Base-by-base conservation (phyloP, 768 basidiomycete genomes). In the Serendipita sp. region DNA sequence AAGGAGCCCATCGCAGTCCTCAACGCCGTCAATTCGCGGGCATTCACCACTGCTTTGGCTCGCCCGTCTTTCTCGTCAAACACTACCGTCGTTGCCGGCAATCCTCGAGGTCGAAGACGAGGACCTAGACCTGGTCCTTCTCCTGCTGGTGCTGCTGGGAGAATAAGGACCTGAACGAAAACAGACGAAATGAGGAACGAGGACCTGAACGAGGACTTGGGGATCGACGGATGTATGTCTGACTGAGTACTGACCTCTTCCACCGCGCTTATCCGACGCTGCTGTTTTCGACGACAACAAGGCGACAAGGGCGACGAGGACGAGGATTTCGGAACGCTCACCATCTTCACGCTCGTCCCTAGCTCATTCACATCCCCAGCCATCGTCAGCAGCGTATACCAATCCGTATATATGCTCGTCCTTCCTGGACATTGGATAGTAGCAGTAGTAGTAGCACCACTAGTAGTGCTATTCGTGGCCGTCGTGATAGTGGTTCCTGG, bases 41-140 rank as follows among this genome's bases (percentile, higher is more conserved):
- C 86, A 70, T 94, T 94, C 18, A 95, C 74, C 38, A 94, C 74
- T 0, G 87, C 90, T 67, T 80, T 85, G n/a, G 85, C 79, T 0
- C 75, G 74, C 0, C 91, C 91, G 0, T 81, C 84, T 1, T 66
- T 69, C 67, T 90, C 87, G 70, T 93, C 84, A 8, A 95, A 69
- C 2, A 93, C 79, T 46, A 91, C 71, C 0, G 88, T 94, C 0
- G 84, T 85, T 0, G 80, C 91, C 3, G 91, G 88, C 18, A 95
- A 71, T 0, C 92, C 91, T 2, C 76, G 72, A 46, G 44, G 18
- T 23, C 23, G 23, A 23, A 23, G 23, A 23, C 23, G 23, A 23
- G 23, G 23, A 23, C 23, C 23, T 23, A 23, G 23, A 23, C 23
- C 23, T 23, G 1, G 44, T 1, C 13, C 44, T 46, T 1, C 44